Percentiles rank a stretch among this genome's conserved stretches.
Conservation (phyloP, 2,329 filamentous ascomycete species). For the Penicillium aurantiogriseum region DNA sequence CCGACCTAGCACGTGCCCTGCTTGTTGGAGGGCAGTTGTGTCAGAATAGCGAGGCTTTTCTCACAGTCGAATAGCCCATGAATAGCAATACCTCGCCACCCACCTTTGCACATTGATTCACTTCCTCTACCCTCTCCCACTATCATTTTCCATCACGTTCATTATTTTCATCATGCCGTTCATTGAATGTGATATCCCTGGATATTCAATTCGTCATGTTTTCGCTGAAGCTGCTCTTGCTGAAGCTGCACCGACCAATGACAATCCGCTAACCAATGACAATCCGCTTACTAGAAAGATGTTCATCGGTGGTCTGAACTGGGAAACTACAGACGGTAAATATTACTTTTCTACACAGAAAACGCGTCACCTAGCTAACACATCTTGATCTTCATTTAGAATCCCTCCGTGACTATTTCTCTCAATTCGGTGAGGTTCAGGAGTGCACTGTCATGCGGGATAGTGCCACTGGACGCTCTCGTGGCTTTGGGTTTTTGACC, state of each 20-base stretch:
- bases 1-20: not conserved
- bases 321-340: slow-evolving; percentile 98
- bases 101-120: slow-evolving; percentile 1
- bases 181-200: too few species aligned
- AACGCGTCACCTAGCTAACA: not conserved
- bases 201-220: not conserved
- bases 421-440: slow-evolving; percentile 93
- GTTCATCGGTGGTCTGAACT: slow-evolving; percentile 98
- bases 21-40: not conserved
- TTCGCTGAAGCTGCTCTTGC: too few species aligned
- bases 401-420: slow-evolving; percentile 94
- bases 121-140: not conserved
- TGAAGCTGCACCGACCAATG: not conserved
- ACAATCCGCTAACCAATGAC: slow-evolving; percentile 17
- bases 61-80: slow-evolving; percentile 7
- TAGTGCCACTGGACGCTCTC: slow-evolving; percentile 84
- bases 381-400: slow-evolving; percentile 55
- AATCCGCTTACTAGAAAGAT: slow-evolving; percentile 73
- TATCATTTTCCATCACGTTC: not conserved
- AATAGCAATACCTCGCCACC: slow-evolving; percentile 23
- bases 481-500: slow-evolving; percentile 95
- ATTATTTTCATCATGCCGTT: not conserved
- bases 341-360: slow-evolving; percentile 18
- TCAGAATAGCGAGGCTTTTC: not conserved
- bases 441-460: slow-evolving; percentile 99